Base-by-base conservation (phyloP, 257 asterid genomes). In the Nicotiana otophora region DNA sequence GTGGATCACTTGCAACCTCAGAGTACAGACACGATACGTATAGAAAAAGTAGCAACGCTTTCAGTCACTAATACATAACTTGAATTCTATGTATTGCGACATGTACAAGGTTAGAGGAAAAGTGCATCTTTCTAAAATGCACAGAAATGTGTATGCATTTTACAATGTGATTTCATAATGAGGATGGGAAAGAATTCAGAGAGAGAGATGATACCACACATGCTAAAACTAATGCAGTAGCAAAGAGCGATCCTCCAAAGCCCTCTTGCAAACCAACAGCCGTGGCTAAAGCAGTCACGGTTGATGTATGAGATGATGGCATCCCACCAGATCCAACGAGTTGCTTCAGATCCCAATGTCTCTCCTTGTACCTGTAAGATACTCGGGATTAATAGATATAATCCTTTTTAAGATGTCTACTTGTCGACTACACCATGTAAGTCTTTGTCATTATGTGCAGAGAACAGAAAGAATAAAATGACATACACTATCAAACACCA, bases 291-390 rank as follows among this genome's bases (percentile, higher is more conserved):
- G 99, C 98, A 79, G 93, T 84, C 81, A 93, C 99, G 9, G 99
- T 94, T 78, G 99, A 87, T 36, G 99, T 92, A 92, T 96, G 98
- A 83, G 99, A 94, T 2, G 99, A 96, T 0, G 99, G 99, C 99
- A 96, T 96, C 12, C 99, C 99, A 11, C 99, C 99, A 2, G 99
- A 93, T 81, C 93, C 98, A 82, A 94, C 65, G 31, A 96, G 94
- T 88, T 86, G 91, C 90, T 89, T 93, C 62, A 90, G 77, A 85
- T 96, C 98, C 98, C 98, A 94, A 48, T 87, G 90, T 34, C 87
- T 89, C 84, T 94, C 98, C 85, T 87, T 94, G 84, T 93, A 96
- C 99, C 99, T 96, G 92, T 85, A 93, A 82, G 81, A 87, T 87
- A 88, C 87, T 62, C 75, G 82, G 54, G 14, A 23, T 66, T 64